A percentile compares a stretch with the other conserved stretches of the same genome.
Conservation (phyloP, 176 grass and related monocot genomes). For the Calamus simplicifolius region DNA sequence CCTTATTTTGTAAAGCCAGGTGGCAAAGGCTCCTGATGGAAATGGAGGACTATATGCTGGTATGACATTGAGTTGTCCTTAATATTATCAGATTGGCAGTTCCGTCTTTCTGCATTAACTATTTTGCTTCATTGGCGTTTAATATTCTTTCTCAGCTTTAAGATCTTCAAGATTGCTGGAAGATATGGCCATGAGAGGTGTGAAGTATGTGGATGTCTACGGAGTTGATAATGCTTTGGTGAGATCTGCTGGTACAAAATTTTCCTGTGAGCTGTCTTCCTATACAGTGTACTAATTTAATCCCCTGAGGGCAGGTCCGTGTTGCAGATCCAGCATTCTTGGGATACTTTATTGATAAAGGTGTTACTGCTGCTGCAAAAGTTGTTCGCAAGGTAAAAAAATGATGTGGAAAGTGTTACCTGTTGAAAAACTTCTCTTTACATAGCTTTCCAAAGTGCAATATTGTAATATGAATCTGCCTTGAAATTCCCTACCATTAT, state of each 20-base stretch:
- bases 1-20: conserved; percentile 40
- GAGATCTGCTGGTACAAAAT: conserved; percentile 9
- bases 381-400: conserved; percentile 82
- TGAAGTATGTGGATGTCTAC: conserved; percentile 94
- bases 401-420: no score
- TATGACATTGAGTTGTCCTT: conserved; percentile 15
- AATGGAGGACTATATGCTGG: conserved; percentile 96
- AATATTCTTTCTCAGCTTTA: conserved; percentile 35
- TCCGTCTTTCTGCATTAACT: neutral
- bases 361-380: conserved; percentile 75
- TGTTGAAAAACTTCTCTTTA: no score
- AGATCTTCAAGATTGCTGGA: conserved; percentile 80
- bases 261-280: neutral
- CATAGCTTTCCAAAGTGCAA: no score
- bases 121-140: conserved; percentile 6
- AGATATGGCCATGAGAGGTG: conserved; percentile 71
- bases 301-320: conserved; percentile 52
- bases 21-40: conserved; percentile 95
- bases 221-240: conserved; percentile 92
- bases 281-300: conserved; percentile 22
- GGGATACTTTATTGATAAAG: conserved; percentile 96
- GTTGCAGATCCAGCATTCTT: conserved; percentile 94
- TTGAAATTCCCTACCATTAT: no score
- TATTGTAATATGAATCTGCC: no score
- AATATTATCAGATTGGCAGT: no score